These are phyloP conservation scores for Russula sp. DNA, from an alignment of 768 basidiomycete genomes.

Conservation along the genomic window DNA sequence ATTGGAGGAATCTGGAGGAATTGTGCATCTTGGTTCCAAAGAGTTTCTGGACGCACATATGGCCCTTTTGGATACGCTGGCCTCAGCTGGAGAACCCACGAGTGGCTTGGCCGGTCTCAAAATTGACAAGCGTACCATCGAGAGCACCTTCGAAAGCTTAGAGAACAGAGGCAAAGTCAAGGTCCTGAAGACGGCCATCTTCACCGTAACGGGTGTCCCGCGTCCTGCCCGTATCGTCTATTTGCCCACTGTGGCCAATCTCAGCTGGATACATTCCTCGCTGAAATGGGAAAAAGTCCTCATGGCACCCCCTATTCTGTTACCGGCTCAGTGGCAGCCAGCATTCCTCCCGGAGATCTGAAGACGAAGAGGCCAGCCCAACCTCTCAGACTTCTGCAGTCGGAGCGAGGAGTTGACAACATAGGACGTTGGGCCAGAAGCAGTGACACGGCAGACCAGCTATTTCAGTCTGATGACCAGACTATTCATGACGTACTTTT, in stretches of 20 bases:
- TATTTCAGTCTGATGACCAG: slow-evolving; percentile 52
- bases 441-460: slow-evolving; percentile 45
- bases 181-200: slow-evolving; percentile 61
- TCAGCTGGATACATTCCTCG: slow-evolving; percentile 56
- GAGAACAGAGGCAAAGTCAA: slow-evolving; percentile 67
- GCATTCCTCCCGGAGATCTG: slow-evolving; percentile 11
- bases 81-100: slow-evolving; percentile 59
- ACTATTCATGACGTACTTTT: slow-evolving; percentile 60
- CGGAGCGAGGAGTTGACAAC: slow-evolving; percentile 44
- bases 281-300: slow-evolving; percentile 43
- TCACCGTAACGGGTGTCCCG: slow-evolving; percentile 55
- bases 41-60: slow-evolving; percentile 69
- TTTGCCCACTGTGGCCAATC: slow-evolving; percentile 57
- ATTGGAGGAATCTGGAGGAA: slow-evolving; percentile 63
- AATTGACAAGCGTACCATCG: slow-evolving; percentile 71
- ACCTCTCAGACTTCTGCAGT: slow-evolving; percentile 45
- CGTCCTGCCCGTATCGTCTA: slow-evolving; percentile 63
- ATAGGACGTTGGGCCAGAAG: slow-evolving; percentile 49
- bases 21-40: slow-evolving; percentile 61
- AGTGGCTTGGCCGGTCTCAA: slow-evolving; percentile 67
- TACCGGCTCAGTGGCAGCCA: slow-evolving; percentile 41
- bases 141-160: slow-evolving; percentile 55
- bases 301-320: slow-evolving; percentile 38
- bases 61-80: slow-evolving; percentile 55
- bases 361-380: slow-evolving; percentile 19